Conservation (phyloP, 2,329 filamentous ascomycete genomes). For the Sclerotinia glacialis region DNA sequence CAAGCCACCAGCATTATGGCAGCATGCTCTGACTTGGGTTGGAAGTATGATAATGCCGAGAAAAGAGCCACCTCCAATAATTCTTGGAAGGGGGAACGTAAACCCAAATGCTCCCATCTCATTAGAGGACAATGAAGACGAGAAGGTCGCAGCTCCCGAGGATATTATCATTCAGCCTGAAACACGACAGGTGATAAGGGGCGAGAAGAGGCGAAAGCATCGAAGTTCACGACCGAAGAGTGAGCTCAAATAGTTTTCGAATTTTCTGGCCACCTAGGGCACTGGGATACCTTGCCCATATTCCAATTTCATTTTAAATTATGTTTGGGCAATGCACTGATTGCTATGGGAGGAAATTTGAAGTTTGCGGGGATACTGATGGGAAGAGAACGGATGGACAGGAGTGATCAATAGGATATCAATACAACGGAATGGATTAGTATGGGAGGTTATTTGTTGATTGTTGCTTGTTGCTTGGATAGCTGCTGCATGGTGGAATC, state of each 20-base stretch:
- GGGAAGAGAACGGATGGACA: background rate
- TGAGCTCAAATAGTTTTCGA: background rate
- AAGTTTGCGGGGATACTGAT: background rate
- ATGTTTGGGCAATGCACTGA: background rate
- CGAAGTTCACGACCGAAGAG: constrained; percentile 13
- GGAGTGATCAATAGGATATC: constrained; percentile 9
- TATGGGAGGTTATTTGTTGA: background rate
- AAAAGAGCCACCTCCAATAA: constrained; percentile 19
- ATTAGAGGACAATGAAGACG: constrained; percentile 11
- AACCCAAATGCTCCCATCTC: constrained; percentile 7
- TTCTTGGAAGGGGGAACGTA: constrained; percentile 10
- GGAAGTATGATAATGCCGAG: constrained; percentile 18
- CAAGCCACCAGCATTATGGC: constrained; percentile 17
- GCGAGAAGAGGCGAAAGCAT: constrained; percentile 16
- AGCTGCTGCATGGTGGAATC: background rate
- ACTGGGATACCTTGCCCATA: no score
- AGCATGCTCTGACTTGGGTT: constrained; percentile 19
- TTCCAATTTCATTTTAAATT: background rate
- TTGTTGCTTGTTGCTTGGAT: background rate
- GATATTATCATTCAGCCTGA: constrained; percentile 18
- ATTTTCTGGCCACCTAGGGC: no score
- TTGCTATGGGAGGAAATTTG: background rate
- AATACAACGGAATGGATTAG: background rate
- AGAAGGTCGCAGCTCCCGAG: constrained; percentile 14
- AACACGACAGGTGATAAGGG: constrained; percentile 15